Base-by-base conservation (phyloP, 2,329 filamentous ascomycete genomes). In the Stagonosporopsis chrysanthemi region DNA sequence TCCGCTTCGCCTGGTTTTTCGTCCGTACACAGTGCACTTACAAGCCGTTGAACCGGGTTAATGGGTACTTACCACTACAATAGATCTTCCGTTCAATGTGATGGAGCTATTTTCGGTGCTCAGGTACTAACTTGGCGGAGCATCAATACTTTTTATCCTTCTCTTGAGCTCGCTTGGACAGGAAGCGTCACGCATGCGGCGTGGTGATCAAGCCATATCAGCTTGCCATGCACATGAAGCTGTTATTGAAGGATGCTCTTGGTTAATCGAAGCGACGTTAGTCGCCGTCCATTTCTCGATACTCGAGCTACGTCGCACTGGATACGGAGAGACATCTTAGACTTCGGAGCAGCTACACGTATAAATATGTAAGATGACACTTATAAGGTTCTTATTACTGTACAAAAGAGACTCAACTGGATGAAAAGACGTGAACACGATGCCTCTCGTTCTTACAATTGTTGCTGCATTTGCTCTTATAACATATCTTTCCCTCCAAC, bases 151-250 rank as follows among this genome's bases (percentile, higher is more conserved):
- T 6, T 46, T 22, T 29, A 38, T 35, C 12, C 36, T 35, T 19
- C 19, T 41, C 22, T 24, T 44, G 46, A 51, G 41, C 53, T 51
- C 46, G 47, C 53, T 40, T 56, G 22, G 24, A 41, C n/a, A 22
- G 40, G 29, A n/a, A 51, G 6, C 4, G 12, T 46, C 53, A 56
- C 47, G 53, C 53, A 56, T 56, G 53, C 53, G 42, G 53, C 35
- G 5, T 19, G 12, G 15, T 8, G 7, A 41, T 24, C 28, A 15
- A 33, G 26, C 24, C 41, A 17, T 4, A 14, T 22, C n/a, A 28
- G 6, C 22, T 31, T 15, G 8, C 23, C 6, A 40, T 39, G n/a
- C 29, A 9, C 36, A 50, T 11, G 24, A 41, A 7, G 6, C 22
- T 46, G 14, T 7, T 36, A 24, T 29, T 15, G 9, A 8, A 12